phyloP scores from a whole-genome alignment of 2,329 filamentous ascomycete genomes.

The Colletotrichum sp. region DNA sequence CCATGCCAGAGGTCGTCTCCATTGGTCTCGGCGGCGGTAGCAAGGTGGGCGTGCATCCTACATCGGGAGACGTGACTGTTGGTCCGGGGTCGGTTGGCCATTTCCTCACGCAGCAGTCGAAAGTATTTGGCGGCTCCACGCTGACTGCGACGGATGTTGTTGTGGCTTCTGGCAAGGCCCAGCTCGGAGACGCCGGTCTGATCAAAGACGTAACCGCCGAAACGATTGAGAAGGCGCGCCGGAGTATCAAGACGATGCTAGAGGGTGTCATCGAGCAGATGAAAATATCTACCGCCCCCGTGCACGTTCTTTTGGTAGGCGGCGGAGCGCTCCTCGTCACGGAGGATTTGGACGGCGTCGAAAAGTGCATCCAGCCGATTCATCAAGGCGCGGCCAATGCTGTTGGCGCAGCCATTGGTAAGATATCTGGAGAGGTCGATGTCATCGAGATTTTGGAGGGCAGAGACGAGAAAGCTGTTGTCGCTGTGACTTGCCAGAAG shows the following conservation, averaged over 20 bases:
- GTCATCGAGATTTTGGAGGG: slow-evolving; percentile 51
- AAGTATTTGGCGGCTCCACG: slow-evolving; percentile 56
- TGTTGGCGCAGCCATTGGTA: slow-evolving; percentile 63
- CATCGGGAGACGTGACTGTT: slow-evolving; percentile 39
- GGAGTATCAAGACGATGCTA: slow-evolving; percentile 48
- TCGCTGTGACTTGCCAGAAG: slow-evolving; percentile 41
- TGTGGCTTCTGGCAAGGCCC: slow-evolving; percentile 36
- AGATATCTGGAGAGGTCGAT: slow-evolving; percentile 57
- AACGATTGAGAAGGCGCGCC: slow-evolving; percentile 24
- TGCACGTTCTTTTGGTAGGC: slow-evolving; percentile 60
- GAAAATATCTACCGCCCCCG: slow-evolving; percentile 57
- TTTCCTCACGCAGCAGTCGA: slow-evolving; percentile 48
- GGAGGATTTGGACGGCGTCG: slow-evolving; percentile 51
- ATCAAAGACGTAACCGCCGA: slow-evolving; percentile 27
- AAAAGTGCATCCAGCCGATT: slow-evolving; percentile 53
- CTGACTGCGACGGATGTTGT: slow-evolving; percentile 59
- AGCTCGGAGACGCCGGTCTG: slow-evolving; percentile 32
- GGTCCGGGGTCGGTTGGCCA: slow-evolving; percentile 63
- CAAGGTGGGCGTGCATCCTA: slow-evolving; percentile 26
- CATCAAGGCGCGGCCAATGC: slow-evolving; percentile 63
- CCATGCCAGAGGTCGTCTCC: slow-evolving; percentile 59
- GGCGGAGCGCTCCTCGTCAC: slow-evolving; percentile 59
- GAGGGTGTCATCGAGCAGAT: slow-evolving; percentile 59
- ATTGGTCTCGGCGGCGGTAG: slow-evolving; percentile 62
- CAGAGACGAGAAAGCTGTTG: slow-evolving; percentile 37